A percentile compares a stretch with the other conserved stretches of the same genome.
These are phyloP conservation scores for Dendrobium chrysotoxum DNA, from an alignment of 106 monocot species.

Conservation along the genomic window DNA sequence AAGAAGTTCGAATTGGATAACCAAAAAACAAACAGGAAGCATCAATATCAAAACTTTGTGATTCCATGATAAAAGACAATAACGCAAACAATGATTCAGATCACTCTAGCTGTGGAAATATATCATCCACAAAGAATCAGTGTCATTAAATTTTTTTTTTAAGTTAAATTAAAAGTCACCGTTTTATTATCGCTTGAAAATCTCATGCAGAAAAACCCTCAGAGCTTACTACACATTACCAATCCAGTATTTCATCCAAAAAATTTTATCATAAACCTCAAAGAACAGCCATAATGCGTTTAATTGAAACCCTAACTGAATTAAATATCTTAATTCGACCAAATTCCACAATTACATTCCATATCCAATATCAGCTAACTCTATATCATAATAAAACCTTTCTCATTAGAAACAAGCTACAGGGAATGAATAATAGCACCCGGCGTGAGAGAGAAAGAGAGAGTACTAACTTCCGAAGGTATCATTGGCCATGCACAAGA, in stretches of 20 bases:
- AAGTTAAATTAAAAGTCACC: too few species aligned
- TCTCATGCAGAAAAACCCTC: neutral
- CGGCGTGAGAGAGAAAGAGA: neutral
- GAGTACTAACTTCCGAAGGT: slow-evolving; percentile 78
- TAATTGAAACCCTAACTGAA: neutral
- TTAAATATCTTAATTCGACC: neutral
- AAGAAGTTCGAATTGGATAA: too few species aligned
- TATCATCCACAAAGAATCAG: too few species aligned
- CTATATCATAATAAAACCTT: neutral
- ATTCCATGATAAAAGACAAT: too few species aligned
- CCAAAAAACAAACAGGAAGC: too few species aligned
- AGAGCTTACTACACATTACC: neutral
- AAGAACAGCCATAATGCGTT: neutral
- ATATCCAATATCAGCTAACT: neutral
- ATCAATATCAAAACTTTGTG: too few species aligned
- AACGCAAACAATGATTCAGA: too few species aligned
- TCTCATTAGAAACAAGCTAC: neutral
- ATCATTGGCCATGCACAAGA: slow-evolving; percentile 98
- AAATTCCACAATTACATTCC: neutral
- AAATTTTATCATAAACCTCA: neutral
- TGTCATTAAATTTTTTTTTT: too few species aligned
- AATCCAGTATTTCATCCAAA: neutral
- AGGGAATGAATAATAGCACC: neutral
- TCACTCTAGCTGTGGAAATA: too few species aligned
- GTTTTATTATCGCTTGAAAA: too few species aligned